These are phyloP conservation scores for Pseudogymnoascus sp. DNA, from an alignment of 2,329 filamentous ascomycete genomes.

Conservation along the genomic window DNA sequence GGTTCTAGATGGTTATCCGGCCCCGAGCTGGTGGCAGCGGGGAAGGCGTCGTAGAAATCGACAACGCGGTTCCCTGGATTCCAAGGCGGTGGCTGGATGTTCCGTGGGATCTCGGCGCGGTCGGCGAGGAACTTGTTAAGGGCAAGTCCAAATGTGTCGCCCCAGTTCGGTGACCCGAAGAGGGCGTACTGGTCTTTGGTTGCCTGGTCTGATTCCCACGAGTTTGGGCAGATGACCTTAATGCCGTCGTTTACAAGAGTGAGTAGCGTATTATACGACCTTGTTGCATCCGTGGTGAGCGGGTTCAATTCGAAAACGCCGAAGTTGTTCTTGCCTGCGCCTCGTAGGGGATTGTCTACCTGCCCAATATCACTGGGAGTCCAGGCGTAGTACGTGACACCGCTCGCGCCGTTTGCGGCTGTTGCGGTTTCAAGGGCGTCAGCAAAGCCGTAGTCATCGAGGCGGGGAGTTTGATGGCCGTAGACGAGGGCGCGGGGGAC, in stretches of 20 bases:
- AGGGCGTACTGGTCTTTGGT: conserved; percentile 16
- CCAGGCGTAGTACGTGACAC: conserved; percentile 17
- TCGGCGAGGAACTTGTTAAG: conserved; percentile 15
- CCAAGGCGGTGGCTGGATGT: conserved; percentile 15
- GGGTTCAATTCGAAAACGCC: conserved; percentile 17
- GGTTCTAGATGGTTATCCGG: conserved; percentile 16
- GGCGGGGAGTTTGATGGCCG: conserved; percentile 16
- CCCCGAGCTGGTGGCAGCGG: conserved; percentile 8
- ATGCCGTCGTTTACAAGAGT: conserved; percentile 15
- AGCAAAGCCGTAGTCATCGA: conserved; percentile 15
- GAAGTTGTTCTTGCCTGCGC: conserved; percentile 15
- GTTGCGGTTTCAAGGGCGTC: conserved; percentile 15
- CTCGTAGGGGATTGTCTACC: conserved; percentile 12
- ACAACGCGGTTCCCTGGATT: conserved; percentile 14
- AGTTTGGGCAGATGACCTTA: conserved; percentile 17
- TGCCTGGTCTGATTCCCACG: conserved; percentile 15
- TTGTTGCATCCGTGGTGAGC: conserved; percentile 9
- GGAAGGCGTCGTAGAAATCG: conserved; percentile 15
- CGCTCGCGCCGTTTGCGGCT: conserved; percentile 17
- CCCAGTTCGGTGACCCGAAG: conserved; percentile 15
- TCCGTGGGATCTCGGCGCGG: conserved; percentile 13
- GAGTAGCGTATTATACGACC: conserved; percentile 13
- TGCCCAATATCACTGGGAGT: conserved; percentile 10
- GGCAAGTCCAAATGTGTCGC: conserved; percentile 15
- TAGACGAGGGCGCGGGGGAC: conserved; percentile 15